Evolutionary conservation across 2,329 filamentous ascomycete genomes (phyloP).

Genomic region (Ophiostoma fasciatum): DNA sequence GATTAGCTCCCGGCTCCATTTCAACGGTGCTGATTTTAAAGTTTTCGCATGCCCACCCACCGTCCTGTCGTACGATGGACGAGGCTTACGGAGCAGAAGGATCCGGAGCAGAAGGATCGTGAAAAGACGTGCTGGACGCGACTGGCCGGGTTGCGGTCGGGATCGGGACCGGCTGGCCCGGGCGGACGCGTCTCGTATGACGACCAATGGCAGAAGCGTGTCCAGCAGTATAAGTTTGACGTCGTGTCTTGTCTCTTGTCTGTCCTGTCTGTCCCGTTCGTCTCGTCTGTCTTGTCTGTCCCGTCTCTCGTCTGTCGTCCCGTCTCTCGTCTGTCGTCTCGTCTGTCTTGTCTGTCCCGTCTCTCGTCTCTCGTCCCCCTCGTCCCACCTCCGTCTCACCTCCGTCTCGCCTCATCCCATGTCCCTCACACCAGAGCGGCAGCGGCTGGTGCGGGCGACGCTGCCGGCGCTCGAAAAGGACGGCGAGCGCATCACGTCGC

Average conservation of each 20-base stretch:
- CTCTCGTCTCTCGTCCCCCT: background rate
- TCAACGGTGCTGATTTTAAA: too few relatives aligned
- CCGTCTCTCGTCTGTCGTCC: background rate
- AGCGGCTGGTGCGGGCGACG: slow-evolving; percentile 52
- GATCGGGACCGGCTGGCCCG: too few relatives aligned
- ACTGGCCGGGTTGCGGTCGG: too few relatives aligned
- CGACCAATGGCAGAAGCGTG: too few relatives aligned
- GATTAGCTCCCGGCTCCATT: too few relatives aligned
- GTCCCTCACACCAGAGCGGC: slow-evolving; percentile 37
- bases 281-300: background rate
- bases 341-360: background rate
- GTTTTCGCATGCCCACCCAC: too few relatives aligned
- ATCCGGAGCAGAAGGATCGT: too few relatives aligned
- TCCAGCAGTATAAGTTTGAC: too few relatives aligned
- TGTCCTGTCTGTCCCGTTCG: background rate
- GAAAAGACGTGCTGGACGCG: too few relatives aligned
- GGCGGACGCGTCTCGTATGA: too few relatives aligned
- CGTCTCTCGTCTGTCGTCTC: background rate
- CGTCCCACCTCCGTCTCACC: background rate
- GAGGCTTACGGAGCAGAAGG: too few relatives aligned
- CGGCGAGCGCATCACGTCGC: slow-evolving; percentile 52
- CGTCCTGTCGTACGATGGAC: too few relatives aligned
- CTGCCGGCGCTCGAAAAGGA: slow-evolving; percentile 54
- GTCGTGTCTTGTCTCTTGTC: background rate
- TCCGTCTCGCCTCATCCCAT: slow-evolving; percentile 10